Percentiles rank a stretch among this genome's conserved stretches.
These are phyloP conservation scores for Hyaloscypha hepaticicola DNA, from an alignment of 495 filamentous ascomycete species.

Conservation along the genomic window DNA sequence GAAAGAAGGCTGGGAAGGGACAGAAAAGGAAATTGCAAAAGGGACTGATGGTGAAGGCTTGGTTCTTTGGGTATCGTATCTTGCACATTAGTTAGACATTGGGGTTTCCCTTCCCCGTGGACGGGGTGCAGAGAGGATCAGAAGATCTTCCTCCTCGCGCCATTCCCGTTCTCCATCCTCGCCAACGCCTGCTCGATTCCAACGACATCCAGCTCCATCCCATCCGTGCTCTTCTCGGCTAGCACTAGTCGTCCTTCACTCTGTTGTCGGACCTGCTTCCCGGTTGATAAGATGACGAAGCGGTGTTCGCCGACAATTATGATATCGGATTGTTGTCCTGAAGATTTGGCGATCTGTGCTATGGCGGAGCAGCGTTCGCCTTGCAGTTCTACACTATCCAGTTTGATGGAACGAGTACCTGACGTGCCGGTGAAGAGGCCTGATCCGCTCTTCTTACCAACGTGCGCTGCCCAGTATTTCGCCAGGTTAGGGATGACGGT, in stretches of 20 bases:
- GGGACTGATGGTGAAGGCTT: background rate
- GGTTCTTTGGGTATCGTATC: slow-evolving; percentile 19
- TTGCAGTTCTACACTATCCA: slow-evolving; percentile 55
- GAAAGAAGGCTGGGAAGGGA: background rate
- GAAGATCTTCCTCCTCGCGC: slow-evolving; percentile 22
- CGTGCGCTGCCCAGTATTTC: slow-evolving; percentile 61
- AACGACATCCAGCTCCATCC: slow-evolving; percentile 52
- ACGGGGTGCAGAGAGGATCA: background rate
- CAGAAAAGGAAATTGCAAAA: background rate
- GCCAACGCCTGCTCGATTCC: slow-evolving; percentile 51
- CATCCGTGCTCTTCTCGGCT: slow-evolving; percentile 41
- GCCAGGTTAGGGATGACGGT: slow-evolving; percentile 63
- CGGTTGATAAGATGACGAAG: slow-evolving; percentile 35
- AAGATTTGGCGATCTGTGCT: slow-evolving; percentile 45
- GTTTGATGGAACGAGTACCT: slow-evolving; percentile 47
- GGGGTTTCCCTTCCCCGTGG: background rate
- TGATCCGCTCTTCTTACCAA: slow-evolving; percentile 48
- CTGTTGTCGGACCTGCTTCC: background rate
- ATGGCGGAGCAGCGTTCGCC: slow-evolving; percentile 65
- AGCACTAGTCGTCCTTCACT: slow-evolving; percentile 38
- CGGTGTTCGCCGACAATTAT: slow-evolving; percentile 63
- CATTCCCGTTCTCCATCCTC: slow-evolving; percentile 25
- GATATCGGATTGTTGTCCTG: slow-evolving; percentile 51
- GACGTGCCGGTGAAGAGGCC: slow-evolving; percentile 52
- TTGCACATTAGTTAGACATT: slow-evolving; percentile 12